Evolutionary conservation across 1,284 basidiomycete species (phyloP).

Genomic region (Moesziomyces parantarcticus): DNA sequence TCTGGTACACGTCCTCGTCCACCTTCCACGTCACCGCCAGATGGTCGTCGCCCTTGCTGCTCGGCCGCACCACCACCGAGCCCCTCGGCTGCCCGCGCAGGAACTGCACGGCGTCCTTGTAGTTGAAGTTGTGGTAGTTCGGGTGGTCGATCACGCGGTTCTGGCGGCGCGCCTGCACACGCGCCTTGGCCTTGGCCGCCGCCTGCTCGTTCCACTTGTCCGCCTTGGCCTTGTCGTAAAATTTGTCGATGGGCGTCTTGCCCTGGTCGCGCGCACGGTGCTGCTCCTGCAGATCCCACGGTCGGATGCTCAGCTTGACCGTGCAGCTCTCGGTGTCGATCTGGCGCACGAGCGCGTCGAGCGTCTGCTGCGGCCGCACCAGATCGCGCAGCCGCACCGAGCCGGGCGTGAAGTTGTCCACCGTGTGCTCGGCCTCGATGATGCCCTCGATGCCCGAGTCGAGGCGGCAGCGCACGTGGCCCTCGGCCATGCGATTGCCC

Average conservation of each 20-base stretch:
- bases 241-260: constrained; percentile 74
- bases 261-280: constrained; percentile 77
- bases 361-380: constrained; percentile 74
- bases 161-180: constrained; percentile 74
- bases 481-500: constrained; percentile 36
- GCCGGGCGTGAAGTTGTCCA: constrained; percentile 52
- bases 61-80: constrained; percentile 83
- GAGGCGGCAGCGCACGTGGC: constrained; percentile 75
- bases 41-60: constrained; percentile 92
- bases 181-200: constrained; percentile 85
- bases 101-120: constrained; percentile 87
- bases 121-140: constrained; percentile 96
- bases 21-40: constrained; percentile 99
- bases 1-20: constrained; percentile 94
- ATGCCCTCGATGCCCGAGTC: constrained; percentile 81
- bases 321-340: constrained; percentile 76
- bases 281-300: constrained; percentile 74
- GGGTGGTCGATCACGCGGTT: constrained; percentile 92
- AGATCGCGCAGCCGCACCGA: constrained; percentile 52
- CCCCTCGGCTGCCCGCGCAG: constrained; percentile 88
- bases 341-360: constrained; percentile 83
- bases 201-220: constrained; percentile 79
- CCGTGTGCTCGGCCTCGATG: constrained; percentile 57
- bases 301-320: constrained; percentile 82
- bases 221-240: constrained; percentile 77